Base-by-base conservation (phyloP, 2,329 filamentous ascomycete genomes). In the Colletotrichum costaricense region DNA sequence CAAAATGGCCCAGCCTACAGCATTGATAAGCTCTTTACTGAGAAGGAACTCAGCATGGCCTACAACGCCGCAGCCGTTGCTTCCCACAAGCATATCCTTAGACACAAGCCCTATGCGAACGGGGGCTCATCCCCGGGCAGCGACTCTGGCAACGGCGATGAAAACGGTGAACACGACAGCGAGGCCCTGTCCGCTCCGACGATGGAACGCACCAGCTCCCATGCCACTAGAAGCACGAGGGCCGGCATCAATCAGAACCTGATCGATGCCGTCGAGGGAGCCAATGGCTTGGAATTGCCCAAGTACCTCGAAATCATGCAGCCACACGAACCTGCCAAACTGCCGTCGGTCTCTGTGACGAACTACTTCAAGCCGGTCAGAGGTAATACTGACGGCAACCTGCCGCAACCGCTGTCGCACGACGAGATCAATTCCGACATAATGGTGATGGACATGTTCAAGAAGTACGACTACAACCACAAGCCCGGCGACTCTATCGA, bases 11-110 rank as follows among this genome's bases (percentile, higher is more conserved):
- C 90, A 0, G 82, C 91, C 2, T 92, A 92, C 79, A 92, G 89
- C 79, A 89, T 93, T 72, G 91, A 93, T 77, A 93, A 93, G 83
- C 87, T 93, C 49, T 93, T 93, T 63, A 93, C 91, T 0, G 91
- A 93, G 77, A 93, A 92, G 81, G 91, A 93, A 82, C 85, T 93
- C 35, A 87, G 88, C 5, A 87, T 93, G 84, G 90, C 89, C 33
- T 92, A 92, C 79, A 92, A 92, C 73, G 83, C 86, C 5, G 89
- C 91, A 5, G 90, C 91, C 35, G 77, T 92, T 24, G 90, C 90
- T 2, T 88, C 91, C 9, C 89, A 92, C 79, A 88, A 89, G 74
- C 89, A 91, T 77, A 86, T 92, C 69, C 81, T 91, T 65, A 88
- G 89, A 46, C 90, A 91, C 78, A 88, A 88, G 63, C 79, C 84